These are phyloP conservation scores for Colletotrichum tabaci DNA, from an alignment of 2,329 filamentous ascomycete genomes.

Conservation along the genomic window DNA sequence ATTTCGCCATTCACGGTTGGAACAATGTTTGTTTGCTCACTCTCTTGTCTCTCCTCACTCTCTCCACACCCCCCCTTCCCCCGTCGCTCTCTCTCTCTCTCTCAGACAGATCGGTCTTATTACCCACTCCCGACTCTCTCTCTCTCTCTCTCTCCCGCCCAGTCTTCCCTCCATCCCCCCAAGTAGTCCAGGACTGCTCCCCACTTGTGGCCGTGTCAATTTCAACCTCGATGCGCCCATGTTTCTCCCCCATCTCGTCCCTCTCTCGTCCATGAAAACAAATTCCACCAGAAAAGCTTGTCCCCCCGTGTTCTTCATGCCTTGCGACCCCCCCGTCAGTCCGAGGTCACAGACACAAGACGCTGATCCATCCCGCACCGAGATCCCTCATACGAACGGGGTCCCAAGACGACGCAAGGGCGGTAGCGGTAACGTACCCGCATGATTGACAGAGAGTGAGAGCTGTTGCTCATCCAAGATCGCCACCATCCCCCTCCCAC, in stretches of 20 bases:
- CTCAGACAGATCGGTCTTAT: neutral
- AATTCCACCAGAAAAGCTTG: conserved; percentile 10
- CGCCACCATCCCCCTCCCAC: neutral
- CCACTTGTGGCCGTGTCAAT: conserved; percentile 31
- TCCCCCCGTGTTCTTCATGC: neutral
- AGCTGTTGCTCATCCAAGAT: neutral
- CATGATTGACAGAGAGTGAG: no score
- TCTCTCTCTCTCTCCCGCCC: neutral
- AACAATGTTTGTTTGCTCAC: neutral
- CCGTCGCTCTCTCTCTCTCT: neutral
- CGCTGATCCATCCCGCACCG: neutral
- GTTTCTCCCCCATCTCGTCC: conserved; percentile 11
- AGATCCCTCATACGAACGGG: no score
- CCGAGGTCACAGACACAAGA: conserved; percentile 1
- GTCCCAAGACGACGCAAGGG: no score
- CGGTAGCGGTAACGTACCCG: no score
- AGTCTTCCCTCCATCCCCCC: neutral
- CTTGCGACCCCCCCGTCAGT: neutral
- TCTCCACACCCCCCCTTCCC: no score
- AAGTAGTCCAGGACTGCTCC: neutral
- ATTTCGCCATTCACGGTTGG: neutral
- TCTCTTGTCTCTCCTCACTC: no score
- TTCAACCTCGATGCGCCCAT: conserved; percentile 34
- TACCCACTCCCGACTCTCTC: neutral
- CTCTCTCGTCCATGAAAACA: conserved; percentile 4